Conservation (phyloP, 2,329 filamentous ascomycete species). For the Colletotrichum camelliae region DNA sequence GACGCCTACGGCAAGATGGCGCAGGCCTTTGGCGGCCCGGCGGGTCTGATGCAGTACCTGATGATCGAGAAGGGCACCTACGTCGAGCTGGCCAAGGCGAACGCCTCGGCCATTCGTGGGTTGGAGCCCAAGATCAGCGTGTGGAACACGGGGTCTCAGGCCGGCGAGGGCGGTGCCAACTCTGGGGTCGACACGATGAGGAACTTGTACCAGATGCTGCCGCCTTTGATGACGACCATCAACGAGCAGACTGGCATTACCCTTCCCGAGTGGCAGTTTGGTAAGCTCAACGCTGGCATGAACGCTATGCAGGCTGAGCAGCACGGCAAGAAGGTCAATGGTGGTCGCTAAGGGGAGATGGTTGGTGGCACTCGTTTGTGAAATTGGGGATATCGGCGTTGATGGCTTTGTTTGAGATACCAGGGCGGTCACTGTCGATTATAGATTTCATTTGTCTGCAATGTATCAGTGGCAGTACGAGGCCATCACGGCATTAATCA, state of each 20-base stretch:
- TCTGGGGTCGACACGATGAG: conserved; percentile 68
- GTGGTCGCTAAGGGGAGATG: neutral
- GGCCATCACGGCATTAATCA: no score
- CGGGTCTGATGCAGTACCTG: conserved; percentile 80
- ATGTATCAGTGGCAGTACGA: no score
- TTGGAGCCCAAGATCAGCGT: conserved; percentile 89
- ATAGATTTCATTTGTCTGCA: conserved; percentile 8
- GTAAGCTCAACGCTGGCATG: conserved; percentile 42
- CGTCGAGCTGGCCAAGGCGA: conserved; percentile 77
- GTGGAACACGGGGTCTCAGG: conserved; percentile 73
- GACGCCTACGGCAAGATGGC: conserved; percentile 78
- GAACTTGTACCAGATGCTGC: conserved; percentile 84
- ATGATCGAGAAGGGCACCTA: conserved; percentile 88
- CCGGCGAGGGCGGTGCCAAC: conserved; percentile 42
- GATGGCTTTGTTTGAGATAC: conserved; percentile 5
- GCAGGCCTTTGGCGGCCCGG: conserved; percentile 76
- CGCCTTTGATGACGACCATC: conserved; percentile 83
- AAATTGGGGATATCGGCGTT: neutral
- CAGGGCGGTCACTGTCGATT: neutral
- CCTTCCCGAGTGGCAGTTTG: conserved; percentile 79
- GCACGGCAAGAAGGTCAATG: neutral
- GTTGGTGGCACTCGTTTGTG: neutral
- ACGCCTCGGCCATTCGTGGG: conserved; percentile 76
- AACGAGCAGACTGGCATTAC: conserved; percentile 87
- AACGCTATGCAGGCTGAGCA: conserved; percentile 31